Evolutionary conservation across 257 asterid genomes (phyloP).

Genomic region (Primulina huaijiensis): DNA sequence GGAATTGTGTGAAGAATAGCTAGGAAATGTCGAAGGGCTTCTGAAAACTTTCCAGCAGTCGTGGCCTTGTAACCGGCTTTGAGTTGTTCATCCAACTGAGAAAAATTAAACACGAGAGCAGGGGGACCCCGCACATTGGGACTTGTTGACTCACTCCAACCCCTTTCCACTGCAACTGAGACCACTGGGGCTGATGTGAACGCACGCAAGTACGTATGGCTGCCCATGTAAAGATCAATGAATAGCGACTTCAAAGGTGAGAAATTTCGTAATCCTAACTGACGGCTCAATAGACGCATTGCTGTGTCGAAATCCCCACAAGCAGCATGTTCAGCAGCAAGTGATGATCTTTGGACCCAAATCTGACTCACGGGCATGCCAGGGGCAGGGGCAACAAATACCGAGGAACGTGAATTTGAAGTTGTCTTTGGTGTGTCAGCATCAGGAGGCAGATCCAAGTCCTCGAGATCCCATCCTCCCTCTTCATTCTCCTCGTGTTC

Average conservation of each 20-base stretch:
- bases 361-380: slow-evolving; percentile 93
- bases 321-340: slow-evolving; percentile 89
- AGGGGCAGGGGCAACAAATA: slow-evolving; percentile 60
- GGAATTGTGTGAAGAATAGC: slow-evolving; percentile 73
- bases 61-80: slow-evolving; percentile 73
- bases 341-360: slow-evolving; percentile 82
- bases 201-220: slow-evolving; percentile 70
- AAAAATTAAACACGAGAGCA: slow-evolving; percentile 58
- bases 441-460: slow-evolving; percentile 70
- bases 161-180: slow-evolving; percentile 69
- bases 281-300: slow-evolving; percentile 73
- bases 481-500: slow-evolving; percentile 45
- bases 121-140: slow-evolving; percentile 86
- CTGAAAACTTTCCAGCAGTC: slow-evolving; percentile 67
- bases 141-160: slow-evolving; percentile 69
- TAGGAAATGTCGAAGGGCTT: slow-evolving; percentile 60
- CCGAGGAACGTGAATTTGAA: slow-evolving; percentile 50
- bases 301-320: slow-evolving; percentile 91
- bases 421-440: slow-evolving; percentile 66
- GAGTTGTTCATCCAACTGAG: slow-evolving; percentile 70
- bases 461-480: slow-evolving; percentile 89
- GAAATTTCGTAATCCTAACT: slow-evolving; percentile 67
- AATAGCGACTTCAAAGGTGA: slow-evolving; percentile 59
- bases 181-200: slow-evolving; percentile 70
- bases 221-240: slow-evolving; percentile 67